Evolutionary conservation across 2,329 filamentous ascomycete genomes (phyloP).

Genomic region (Calonectria honghensis): DNA sequence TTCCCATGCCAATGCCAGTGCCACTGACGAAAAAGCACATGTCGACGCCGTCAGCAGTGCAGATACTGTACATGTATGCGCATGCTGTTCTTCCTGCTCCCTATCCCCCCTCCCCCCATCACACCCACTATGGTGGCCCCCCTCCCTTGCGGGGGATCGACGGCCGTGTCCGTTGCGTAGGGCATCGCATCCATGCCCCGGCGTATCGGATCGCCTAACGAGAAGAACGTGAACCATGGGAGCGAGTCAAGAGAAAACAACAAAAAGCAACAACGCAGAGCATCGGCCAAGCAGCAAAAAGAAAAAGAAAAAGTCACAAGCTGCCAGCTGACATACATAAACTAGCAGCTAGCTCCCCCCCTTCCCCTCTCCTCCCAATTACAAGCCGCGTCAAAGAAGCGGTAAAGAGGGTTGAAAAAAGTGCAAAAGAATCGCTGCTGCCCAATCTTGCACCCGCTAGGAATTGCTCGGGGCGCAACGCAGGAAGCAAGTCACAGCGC

Average conservation of each 20-base stretch:
- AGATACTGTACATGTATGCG: background rate
- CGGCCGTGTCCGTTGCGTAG: slow-evolving; percentile 20
- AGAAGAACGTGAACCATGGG: slow-evolving; percentile 16
- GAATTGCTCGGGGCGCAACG: slow-evolving; percentile 19
- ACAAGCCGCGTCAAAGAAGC: slow-evolving; percentile 15
- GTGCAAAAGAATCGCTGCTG: slow-evolving; percentile 11
- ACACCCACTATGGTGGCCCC: slow-evolving; percentile 5
- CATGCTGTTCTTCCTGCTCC: background rate
- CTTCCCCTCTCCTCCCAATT: background rate
- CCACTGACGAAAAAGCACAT: slow-evolving; percentile 19
- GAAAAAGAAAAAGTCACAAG: slow-evolving; percentile 4
- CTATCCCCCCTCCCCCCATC: background rate
- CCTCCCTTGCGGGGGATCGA: slow-evolving; percentile 35
- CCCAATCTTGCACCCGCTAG: slow-evolving; percentile 19
- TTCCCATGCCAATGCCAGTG: background rate
- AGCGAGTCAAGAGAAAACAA: background rate
- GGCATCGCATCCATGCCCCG: slow-evolving; percentile 25
- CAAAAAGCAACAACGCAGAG: background rate
- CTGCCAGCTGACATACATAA: slow-evolving; percentile 24
- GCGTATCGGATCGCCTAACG: slow-evolving; percentile 30
- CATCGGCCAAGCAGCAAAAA: background rate
- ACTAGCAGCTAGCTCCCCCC: slow-evolving; percentile 2
- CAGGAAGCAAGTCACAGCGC: slow-evolving; percentile 16
- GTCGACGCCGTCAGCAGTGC: slow-evolving; percentile 20
- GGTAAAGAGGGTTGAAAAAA: slow-evolving; percentile 27